Conservation (phyloP, 345 rosid species). For the Cochlearia excelsa region DNA sequence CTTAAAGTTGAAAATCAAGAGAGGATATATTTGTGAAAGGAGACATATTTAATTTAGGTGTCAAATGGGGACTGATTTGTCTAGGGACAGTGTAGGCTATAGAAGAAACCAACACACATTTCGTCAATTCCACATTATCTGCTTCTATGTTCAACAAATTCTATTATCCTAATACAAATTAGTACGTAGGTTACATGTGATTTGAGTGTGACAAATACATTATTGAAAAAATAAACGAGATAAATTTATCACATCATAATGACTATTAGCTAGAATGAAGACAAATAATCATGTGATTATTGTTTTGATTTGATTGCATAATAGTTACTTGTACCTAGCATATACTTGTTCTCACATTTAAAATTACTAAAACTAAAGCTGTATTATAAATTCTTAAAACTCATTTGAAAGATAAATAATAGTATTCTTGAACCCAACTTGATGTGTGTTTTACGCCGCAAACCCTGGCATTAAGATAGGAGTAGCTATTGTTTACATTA, state of each 20-base stretch:
- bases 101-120: conserved; percentile 17
- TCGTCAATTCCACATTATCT: conserved; percentile 22
- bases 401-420: conserved; percentile 1
- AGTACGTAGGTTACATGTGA: too few relatives aligned
- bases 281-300: conserved; percentile 33
- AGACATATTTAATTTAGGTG: conserved; percentile 25
- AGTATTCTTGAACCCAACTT: neutral
- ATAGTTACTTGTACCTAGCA: conserved; percentile 13
- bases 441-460: too few relatives aligned
- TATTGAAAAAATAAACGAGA: neutral
- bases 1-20: conserved; percentile 14
- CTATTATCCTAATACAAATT: neutral
- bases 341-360: conserved; percentile 19
- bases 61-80: conserved; percentile 34
- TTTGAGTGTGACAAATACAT: neutral
- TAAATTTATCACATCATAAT: neutral
- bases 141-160: conserved; percentile 17
- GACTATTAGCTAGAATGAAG: conserved; percentile 20
- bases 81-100: conserved; percentile 22
- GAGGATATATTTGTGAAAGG: conserved; percentile 19
- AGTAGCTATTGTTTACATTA: conserved; percentile 6
- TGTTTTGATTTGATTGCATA: conserved; percentile 34
- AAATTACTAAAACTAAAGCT: neutral
- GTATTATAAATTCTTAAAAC: neutral
- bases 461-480: conserved; percentile 9